Evolutionary conservation across 306 rosid species (phyloP), one percentile per base, ranked within the genome.

Genomic region (Sesbania bispinosa): DNA sequence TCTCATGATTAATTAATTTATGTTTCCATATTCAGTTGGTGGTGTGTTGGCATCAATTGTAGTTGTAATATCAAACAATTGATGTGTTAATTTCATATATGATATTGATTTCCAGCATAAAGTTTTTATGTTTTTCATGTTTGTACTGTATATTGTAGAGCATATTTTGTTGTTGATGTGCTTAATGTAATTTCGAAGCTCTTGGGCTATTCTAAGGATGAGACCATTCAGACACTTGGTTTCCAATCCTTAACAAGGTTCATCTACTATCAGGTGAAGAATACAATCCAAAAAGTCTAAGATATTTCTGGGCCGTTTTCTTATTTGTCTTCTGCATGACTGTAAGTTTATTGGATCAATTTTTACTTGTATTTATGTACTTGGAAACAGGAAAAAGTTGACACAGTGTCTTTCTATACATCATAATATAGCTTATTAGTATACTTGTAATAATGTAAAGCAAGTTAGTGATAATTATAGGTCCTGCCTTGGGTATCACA

Each of bases 221-320:
- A 88, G 66, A 78, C 87, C 7, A 15, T 95, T 73, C 85, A 48
- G 59, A 80, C 88, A 62, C 81, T 86, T 73, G 99, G 97, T 77
- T 91, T 97, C 88, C 99, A 91, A 77, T 85, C 83, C 62, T 78
- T 95, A 65, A 86, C 93, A 19, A 86, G 74, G 69, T 95, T 95
- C 86, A 83, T 95, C 77, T 88, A 83, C 77, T 76, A 78, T 77
- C 99, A 91, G 96, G 99, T 88, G 55, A 85, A 67, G 50, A 61
- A 6, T 64, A 45, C 64, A 50, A 42, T 26, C n/a, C 39, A 10
- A 10, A 74, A 66, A 24, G 13, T 11, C 19, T 41, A 21, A n/a
- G 19, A 47, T 27, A 19, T 8, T 13, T 62, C 14, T 30, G 48
- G 21, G 46, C 47, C 62, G 42, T 57, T 14, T 36, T 62, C 70